Percentiles rank a stretch among this genome's conserved stretches.
Conservation (phyloP, 2,329 filamentous ascomycete genomes). For the Microsporum ferrugineum region DNA sequence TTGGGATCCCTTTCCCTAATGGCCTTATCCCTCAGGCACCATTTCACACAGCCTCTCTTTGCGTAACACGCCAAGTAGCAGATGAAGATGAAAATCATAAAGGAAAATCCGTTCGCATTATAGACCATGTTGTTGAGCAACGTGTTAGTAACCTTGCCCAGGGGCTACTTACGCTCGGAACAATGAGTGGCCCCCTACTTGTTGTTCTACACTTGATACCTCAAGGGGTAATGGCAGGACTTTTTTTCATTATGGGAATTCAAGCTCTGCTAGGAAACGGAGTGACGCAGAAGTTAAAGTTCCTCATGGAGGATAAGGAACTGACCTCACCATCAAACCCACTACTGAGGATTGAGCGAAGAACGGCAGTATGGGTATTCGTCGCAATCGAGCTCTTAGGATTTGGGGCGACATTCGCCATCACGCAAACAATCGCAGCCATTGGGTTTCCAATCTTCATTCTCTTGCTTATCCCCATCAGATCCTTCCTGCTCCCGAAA, state of each 20-base stretch:
- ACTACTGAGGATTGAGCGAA: slow-evolving; percentile 50
- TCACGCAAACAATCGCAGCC: slow-evolving; percentile 71
- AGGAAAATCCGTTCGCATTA: slow-evolving; percentile 50
- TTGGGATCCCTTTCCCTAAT: slow-evolving; percentile 71
- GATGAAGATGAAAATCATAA: slow-evolving; percentile 49
- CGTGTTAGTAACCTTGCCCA: slow-evolving; percentile 67
- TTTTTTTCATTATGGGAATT: slow-evolving; percentile 78
- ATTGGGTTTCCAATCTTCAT: slow-evolving; percentile 72
- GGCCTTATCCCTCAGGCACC: slow-evolving; percentile 74
- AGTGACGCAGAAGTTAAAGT: slow-evolving; percentile 63
- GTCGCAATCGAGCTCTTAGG: slow-evolving; percentile 56
- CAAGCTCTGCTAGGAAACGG: slow-evolving; percentile 67
- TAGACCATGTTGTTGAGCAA: slow-evolving; percentile 54
- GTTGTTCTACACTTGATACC: slow-evolving; percentile 66
- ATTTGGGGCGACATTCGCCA: slow-evolving; percentile 68
- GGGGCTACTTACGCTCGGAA: slow-evolving; percentile 64
- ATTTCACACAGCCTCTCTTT: slow-evolving; percentile 69
- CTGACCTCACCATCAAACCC: slow-evolving; percentile 51
- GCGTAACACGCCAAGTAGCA: slow-evolving; percentile 51
- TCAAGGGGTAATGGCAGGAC: slow-evolving; percentile 64
- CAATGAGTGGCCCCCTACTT: slow-evolving; percentile 65
- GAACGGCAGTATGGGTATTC: slow-evolving; percentile 58
- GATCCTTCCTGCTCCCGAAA: slow-evolving; percentile 52
- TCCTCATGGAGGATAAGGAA: slow-evolving; percentile 52
- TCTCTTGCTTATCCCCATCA: slow-evolving; percentile 54